Evolutionary conservation across 2,329 filamentous ascomycete genomes (phyloP), one percentile per base, ranked within the genome.

Genomic region (Aspergillus ochraceoroseus): DNA sequence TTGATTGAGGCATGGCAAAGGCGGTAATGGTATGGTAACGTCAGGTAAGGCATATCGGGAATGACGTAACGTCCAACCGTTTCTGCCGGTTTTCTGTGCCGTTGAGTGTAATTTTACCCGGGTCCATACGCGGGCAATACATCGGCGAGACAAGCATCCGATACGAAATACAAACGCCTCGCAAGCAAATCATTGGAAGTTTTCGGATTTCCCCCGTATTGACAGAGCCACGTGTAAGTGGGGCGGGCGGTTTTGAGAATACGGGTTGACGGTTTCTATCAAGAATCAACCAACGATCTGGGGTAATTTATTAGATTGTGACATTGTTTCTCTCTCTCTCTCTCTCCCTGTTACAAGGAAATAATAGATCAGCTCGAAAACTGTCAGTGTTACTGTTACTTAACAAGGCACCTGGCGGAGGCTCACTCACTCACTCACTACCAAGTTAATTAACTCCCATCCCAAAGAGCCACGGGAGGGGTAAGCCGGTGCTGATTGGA

Each of bases 141-240:
- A n/a, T n/a, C n/a, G n/a, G n/a, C n/a, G n/a, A n/a, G n/a, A n/a
- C n/a, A n/a, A n/a, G n/a, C n/a, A n/a, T n/a, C 26, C 26, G 23
- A 14, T 30, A 32, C 32, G 19, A 13, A 7, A 13, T 25, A 8
- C 5, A 13, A n/a, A 27, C 11, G 9, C 7, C 9, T n/a, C n/a
- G n/a, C n/a, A n/a, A n/a, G n/a, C n/a, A n/a, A n/a, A n/a, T n/a
- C n/a, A n/a, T n/a, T n/a, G 29, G 17, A 18, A 23, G 32, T 34
- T 22, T 31, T 27, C 29, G 14, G n/a, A 18, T 25, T 9, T 33
- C 20, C 32, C 29, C 17, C 29, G 37, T 32, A 40, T 22, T 32
- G 22, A 39, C 29, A 38, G 29, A 48, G 50, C 52, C 50, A 54
- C 52, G 52, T 54, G 50, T 43, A 36, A 29, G 46, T 46, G 41